Evolutionary conservation across 2,329 filamentous ascomycete genomes (phyloP), one percentile per base, ranked within the genome.

Genomic region (Epichloe brachyelytri): DNA sequence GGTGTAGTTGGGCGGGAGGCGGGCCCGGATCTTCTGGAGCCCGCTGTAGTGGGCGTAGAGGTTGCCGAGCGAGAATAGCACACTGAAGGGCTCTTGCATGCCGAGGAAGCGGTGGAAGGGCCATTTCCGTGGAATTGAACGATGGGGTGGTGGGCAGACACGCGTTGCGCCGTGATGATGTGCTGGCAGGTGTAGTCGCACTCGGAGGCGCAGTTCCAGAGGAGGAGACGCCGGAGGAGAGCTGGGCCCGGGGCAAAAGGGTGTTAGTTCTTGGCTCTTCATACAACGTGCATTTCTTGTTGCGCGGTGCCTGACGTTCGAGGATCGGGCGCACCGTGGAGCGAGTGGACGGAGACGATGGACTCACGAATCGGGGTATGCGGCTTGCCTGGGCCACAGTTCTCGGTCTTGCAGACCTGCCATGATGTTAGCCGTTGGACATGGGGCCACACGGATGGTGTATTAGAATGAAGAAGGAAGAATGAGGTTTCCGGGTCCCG

Each of bases 171-270:
- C 51, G 93, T 97, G 54, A 94, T 77, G 65, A 95, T 85, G 75
- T 95, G 91, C 68, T 98, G 93, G 75, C 93, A 98, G 54, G 87
- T 85, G 73, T 98, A 95, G 74, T 98, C 90, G 80, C 93, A 98
- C 78, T 98, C 91, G 63, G 86, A 77, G 55, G 86, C 80, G 71
- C 93, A 98, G 65, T 82, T 82, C 93, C 93, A 98, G 66, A 96
- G 72, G 63, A 97, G 82, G 59, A 97, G 76, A 55, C 87, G 87
- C 65, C 85, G 89, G 68, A 86, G 80, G 59, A 95, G 66, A 56
- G 93, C 89, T 95, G 63, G 50, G 11, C 37, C 19, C 19, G 14
- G 34, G 51, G 8, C 43, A 8, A 40, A 41, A 22, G 26, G 20
- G n/a, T 22, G 17, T 41, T 20, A 40, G 11, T 17, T 36, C 17